A percentile compares a stretch with the other conserved stretches of the same genome.
Evolutionary conservation across 352 stramenopile species (phyloP).

Genomic region (Phytopythium oedochilum): DNA sequence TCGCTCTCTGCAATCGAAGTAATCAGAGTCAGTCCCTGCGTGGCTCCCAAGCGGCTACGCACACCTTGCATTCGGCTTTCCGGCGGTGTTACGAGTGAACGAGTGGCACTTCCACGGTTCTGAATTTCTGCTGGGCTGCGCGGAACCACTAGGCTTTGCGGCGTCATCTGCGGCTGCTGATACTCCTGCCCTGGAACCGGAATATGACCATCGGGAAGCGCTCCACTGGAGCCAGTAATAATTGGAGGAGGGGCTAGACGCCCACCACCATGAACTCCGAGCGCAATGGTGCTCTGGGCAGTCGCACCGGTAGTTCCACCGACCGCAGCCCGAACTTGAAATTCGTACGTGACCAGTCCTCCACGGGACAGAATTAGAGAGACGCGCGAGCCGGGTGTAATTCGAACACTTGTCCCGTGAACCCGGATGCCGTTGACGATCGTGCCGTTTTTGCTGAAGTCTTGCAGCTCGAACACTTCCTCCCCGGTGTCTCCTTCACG

Average conservation of each 20-base stretch:
- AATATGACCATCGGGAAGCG: constrained; percentile 27
- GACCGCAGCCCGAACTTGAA: constrained; percentile 47
- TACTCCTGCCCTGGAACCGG: constrained; percentile 65
- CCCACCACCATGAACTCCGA: not conserved
- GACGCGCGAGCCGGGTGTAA: constrained; percentile 70
- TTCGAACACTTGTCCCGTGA: constrained; percentile 68
- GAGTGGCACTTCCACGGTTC: constrained; percentile 43
- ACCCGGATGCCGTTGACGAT: constrained; percentile 87
- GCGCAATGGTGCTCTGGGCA: not conserved
- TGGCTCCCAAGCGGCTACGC: constrained; percentile 31
- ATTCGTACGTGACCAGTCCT: constrained; percentile 84
- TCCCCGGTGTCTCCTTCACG: constrained; percentile 44
- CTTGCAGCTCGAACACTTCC: constrained; percentile 78
- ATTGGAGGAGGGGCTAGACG: constrained; percentile 43
- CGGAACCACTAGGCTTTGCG: constrained; percentile 30
- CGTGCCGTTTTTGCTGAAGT: constrained; percentile 88
- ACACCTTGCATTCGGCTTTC: constrained; percentile 17
- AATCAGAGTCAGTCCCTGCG: constrained; percentile 74
- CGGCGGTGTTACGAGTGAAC: not conserved
- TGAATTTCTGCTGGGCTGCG: constrained; percentile 79
- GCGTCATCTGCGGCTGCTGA: constrained; percentile 45
- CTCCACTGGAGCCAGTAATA: constrained; percentile 29
- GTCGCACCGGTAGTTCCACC: not conserved
- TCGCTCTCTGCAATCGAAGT: constrained; percentile 80
- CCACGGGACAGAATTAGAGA: constrained; percentile 83